These are phyloP conservation scores for Mycena belliarum DNA, from an alignment of 768 basidiomycete genomes.

Conservation along the genomic window DNA sequence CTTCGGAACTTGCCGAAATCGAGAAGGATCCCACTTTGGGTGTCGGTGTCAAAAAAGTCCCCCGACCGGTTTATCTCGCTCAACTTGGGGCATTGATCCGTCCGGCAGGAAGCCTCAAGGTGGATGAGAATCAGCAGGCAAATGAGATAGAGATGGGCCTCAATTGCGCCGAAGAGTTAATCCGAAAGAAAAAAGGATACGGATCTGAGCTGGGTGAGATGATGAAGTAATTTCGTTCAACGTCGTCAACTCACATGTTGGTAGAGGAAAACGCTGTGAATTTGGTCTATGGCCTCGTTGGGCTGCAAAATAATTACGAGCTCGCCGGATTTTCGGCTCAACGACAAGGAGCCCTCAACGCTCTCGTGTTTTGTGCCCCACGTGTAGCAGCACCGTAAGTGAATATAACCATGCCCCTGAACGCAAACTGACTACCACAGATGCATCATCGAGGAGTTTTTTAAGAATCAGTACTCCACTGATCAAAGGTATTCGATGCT, in stretches of 20 bases:
- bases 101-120: conserved; percentile 48
- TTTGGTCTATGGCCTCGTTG: conserved; percentile 70
- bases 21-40: conserved; percentile 84
- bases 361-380: conserved; percentile 81
- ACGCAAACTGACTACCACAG: conserved; percentile 38
- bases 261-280: conserved; percentile 90
- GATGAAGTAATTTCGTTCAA: not conserved
- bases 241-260: not conserved
- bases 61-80: conserved; percentile 86
- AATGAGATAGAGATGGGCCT: conserved; percentile 83
- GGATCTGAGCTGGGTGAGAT: conserved; percentile 85
- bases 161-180: conserved; percentile 75
- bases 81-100: conserved; percentile 83
- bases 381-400: conserved; percentile 79
- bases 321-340: conserved; percentile 74
- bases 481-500: conserved; percentile 84
- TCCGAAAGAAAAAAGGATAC: conserved; percentile 80
- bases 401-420: not conserved
- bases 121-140: conserved; percentile 60
- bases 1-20: conserved; percentile 78
- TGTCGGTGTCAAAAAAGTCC: conserved; percentile 65
- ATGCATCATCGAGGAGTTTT: conserved; percentile 87
- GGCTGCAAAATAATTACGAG: conserved; percentile 84
- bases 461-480: conserved; percentile 89
- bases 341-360: conserved; percentile 74